Evolutionary conservation across 768 basidiomycete genomes (phyloP).

Genomic region (Trametes villosa): DNA sequence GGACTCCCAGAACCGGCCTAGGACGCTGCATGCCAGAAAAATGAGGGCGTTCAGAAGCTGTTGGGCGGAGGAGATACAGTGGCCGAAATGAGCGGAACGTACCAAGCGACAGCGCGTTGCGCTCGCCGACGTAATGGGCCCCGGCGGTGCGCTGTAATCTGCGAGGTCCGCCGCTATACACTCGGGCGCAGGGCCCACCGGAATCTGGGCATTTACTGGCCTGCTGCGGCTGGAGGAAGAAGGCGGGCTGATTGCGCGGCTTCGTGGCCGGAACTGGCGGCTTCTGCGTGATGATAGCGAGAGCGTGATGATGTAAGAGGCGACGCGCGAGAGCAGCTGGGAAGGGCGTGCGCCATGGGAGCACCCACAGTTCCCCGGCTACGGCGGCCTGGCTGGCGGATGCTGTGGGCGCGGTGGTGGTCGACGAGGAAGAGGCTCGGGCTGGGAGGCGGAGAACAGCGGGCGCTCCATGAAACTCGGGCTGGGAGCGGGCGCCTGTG

Average conservation of each 20-base stretch:
- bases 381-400: neutral
- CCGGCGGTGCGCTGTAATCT: neutral
- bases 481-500: neutral
- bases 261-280: no score
- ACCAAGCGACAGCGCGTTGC: conserved; percentile 2
- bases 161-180: neutral
- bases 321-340: neutral
- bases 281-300: conserved; percentile 5
- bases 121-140: conserved; percentile 5
- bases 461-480: conserved; percentile 17
- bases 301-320: neutral
- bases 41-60: conserved; percentile 13
- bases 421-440: neutral
- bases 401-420: neutral
- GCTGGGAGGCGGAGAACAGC: neutral
- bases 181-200: neutral
- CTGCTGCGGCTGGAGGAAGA: neutral
- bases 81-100: conserved; percentile 14
- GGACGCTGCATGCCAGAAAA: conserved; percentile 8
- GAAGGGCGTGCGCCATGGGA: neutral
- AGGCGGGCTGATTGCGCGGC: conserved; percentile 13
- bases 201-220: neutral
- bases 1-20: neutral
- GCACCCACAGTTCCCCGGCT: neutral
- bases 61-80: conserved; percentile 4